Percentiles rank a stretch among this genome's conserved stretches.
Evolutionary conservation across 495 filamentous ascomycete species (phyloP).

Genomic region (Monascus purpureus): DNA sequence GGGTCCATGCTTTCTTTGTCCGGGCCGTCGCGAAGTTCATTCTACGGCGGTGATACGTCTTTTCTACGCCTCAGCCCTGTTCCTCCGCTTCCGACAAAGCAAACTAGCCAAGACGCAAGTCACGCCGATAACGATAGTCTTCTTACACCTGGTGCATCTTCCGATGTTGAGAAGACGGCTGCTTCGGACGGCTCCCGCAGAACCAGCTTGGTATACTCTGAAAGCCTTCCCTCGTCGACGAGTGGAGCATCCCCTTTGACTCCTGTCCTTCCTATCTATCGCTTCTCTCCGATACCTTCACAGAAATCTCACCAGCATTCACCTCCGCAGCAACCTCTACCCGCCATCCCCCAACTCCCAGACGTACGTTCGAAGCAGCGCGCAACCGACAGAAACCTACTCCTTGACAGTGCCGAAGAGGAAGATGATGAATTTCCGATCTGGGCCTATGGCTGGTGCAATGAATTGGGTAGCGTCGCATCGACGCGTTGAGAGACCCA

Average conservation of each 20-base stretch:
- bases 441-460: slow-evolving; percentile 29
- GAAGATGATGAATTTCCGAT: slow-evolving; percentile 20
- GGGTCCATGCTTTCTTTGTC: slow-evolving; percentile 20
- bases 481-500: slow-evolving; percentile 23
- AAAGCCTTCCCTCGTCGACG: slow-evolving; percentile 27
- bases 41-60: slow-evolving; percentile 26
- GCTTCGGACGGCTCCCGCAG: slow-evolving; percentile 18
- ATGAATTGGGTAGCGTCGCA: slow-evolving; percentile 18
- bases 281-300: slow-evolving; percentile 27
- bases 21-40: slow-evolving; percentile 22
- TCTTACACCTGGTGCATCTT: slow-evolving; percentile 16
- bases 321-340: slow-evolving; percentile 23
- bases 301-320: too few species aligned
- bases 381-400: slow-evolving; percentile 32
- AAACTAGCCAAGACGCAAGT: slow-evolving; percentile 16
- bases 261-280: slow-evolving; percentile 30
- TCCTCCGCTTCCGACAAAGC: slow-evolving; percentile 12
- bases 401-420: slow-evolving; percentile 16
- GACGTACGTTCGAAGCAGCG: slow-evolving; percentile 27
- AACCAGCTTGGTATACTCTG: slow-evolving; percentile 23
- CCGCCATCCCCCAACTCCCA: slow-evolving; percentile 22
- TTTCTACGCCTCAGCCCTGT: slow-evolving; percentile 30
- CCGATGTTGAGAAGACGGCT: slow-evolving; percentile 26
- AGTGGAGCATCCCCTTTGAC: slow-evolving; percentile 29
- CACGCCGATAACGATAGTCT: slow-evolving; percentile 16